Conservation (phyloP, 768 basidiomycete genomes). For the Boletus subcaerulescens region DNA sequence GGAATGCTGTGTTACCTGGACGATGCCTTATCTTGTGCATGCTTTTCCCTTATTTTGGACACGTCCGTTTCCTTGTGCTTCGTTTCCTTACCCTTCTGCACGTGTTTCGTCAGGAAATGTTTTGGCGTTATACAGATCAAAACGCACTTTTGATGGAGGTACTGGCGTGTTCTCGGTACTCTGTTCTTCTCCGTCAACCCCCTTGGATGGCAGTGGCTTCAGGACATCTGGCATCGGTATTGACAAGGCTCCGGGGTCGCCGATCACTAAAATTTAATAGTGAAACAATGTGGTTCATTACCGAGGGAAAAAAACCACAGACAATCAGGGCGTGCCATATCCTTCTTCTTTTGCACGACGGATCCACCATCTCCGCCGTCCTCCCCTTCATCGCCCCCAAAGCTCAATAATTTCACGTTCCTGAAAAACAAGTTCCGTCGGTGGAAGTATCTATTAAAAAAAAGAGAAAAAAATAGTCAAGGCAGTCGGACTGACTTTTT, state of each 20-base stretch:
- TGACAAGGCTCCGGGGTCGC: slow-evolving; percentile 6
- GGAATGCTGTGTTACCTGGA: slow-evolving; percentile 43
- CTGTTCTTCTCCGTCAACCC: slow-evolving; percentile 1
- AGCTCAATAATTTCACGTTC: slow-evolving; percentile 87
- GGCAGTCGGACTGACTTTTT: slow-evolving; percentile 67
- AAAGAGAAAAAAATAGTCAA: background rate
- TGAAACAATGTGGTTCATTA: background rate
- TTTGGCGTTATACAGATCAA: background rate
- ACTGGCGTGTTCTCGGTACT: background rate
- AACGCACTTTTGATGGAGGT: slow-evolving; percentile 18
- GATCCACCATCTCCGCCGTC: slow-evolving; percentile 57
- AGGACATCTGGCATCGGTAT: slow-evolving; percentile 8
- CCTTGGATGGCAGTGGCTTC: slow-evolving; percentile 2
- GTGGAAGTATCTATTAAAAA: background rate
- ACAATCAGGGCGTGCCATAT: slow-evolving; percentile 84
- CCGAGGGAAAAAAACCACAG: slow-evolving; percentile 28
- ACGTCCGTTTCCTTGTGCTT: slow-evolving; percentile 46
- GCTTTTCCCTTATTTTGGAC: slow-evolving; percentile 69
- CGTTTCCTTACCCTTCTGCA: slow-evolving; percentile 7
- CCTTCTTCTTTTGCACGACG: slow-evolving; percentile 66
- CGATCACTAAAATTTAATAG: slow-evolving; percentile 22
- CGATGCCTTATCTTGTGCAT: slow-evolving; percentile 67
- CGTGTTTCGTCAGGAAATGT: background rate
- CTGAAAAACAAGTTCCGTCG: slow-evolving; percentile 37
- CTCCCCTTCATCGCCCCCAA: slow-evolving; percentile 68